Evolutionary conservation across 1,139 yeast genomes (phyloP).

Genomic region (Neolecta irregularis): DNA sequence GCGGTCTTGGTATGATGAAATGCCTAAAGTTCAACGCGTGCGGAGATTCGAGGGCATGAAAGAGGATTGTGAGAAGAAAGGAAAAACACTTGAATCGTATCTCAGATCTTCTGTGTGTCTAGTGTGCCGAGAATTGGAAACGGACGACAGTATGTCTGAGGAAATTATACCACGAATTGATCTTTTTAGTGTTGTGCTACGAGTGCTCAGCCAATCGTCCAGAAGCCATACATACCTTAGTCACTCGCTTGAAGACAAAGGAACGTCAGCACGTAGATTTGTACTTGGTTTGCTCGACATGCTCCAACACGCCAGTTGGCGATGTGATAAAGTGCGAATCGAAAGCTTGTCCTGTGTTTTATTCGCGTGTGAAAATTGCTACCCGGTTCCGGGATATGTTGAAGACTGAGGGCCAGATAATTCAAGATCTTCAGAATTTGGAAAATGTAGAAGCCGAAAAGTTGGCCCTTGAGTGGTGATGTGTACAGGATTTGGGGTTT

Average conservation of each 20-base stretch:
- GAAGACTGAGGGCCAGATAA: no score
- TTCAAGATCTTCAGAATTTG: no score
- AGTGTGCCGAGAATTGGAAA: no score
- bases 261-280: slow-evolving; percentile 20
- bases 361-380: slow-evolving; percentile 27
- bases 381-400: slow-evolving; percentile 99
- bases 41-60: not conserved
- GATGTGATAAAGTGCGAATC: slow-evolving; percentile 25
- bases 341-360: slow-evolving; percentile 33
- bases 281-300: slow-evolving; percentile 22
- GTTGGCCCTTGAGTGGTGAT: no score
- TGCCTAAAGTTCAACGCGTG: slow-evolving; percentile 34
- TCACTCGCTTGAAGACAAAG: slow-evolving; percentile 4
- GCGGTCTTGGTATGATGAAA: slow-evolving; percentile 57
- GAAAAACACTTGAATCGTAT: slow-evolving; percentile 16
- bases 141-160: no score
- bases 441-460: no score
- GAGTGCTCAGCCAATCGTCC: slow-evolving; percentile 6
- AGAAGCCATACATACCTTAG: slow-evolving; percentile 6
- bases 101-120: slow-evolving; percentile 19
- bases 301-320: slow-evolving; percentile 18
- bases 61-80: not conserved
- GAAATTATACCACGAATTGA: slow-evolving; percentile 10
- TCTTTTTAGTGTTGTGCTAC: slow-evolving; percentile 11
- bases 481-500: no score